Evolutionary conservation across 257 asterid species (phyloP).

Genomic region (Solanum lignicaule): DNA sequence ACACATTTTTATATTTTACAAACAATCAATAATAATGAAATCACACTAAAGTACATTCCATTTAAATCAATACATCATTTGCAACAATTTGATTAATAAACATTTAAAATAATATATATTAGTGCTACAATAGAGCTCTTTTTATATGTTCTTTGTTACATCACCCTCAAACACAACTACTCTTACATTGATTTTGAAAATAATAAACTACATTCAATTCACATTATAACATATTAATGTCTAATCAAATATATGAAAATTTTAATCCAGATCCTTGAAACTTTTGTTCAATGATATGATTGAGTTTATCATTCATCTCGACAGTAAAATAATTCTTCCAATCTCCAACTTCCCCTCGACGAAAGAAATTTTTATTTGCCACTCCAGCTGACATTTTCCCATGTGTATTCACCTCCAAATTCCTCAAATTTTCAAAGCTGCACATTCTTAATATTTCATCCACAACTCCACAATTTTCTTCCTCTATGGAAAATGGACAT

Average conservation of each 20-base stretch:
- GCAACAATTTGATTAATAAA: no score
- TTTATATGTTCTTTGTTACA: background rate
- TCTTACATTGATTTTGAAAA: background rate
- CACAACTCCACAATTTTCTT: background rate
- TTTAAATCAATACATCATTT: no score
- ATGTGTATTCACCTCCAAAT: slow-evolving; percentile 4
- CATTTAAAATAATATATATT: no score
- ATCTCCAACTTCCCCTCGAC: background rate
- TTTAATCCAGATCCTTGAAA: background rate
- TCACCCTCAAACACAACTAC: background rate
- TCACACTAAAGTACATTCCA: no score
- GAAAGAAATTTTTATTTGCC: background rate
- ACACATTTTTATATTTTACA: no score
- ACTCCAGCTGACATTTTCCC: background rate
- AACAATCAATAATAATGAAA: no score
- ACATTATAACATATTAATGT: background rate
- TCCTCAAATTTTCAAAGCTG: slow-evolving; percentile 4
- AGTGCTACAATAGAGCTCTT: background rate
- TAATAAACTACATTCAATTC: background rate
- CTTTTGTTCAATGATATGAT: background rate
- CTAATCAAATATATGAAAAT: background rate
- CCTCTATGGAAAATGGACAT: background rate
- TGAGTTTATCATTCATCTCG: background rate
- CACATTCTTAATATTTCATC: slow-evolving; percentile 3
- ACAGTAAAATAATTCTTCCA: slow-evolving; percentile 1